Base-by-base conservation (phyloP, 108 stramenopile species). In the Nitzschia putrida region DNA sequence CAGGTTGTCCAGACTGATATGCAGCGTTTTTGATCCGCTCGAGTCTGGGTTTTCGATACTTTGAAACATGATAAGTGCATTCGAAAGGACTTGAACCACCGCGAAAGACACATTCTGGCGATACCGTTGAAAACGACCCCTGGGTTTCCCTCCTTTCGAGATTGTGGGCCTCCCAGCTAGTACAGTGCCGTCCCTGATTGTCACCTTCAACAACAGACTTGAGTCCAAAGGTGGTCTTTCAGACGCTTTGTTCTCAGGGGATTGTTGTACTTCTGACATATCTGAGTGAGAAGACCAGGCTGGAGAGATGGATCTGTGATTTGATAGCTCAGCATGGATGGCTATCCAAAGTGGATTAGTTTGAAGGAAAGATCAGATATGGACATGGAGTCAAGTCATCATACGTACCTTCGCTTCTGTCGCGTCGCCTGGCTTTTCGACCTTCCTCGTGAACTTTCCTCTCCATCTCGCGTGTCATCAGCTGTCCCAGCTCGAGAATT, bases 361-460 rank as follows among this genome's bases (percentile, higher is more conserved):
- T 34, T 1, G 29, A 34, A 3, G 1, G 29, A n/a, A 5, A 51
- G 29, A 10, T 50, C 12, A 37, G 59, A 37, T 20, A 7, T 41
- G 2, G 60, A 41, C 38, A 5, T 5, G 38, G 3, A 18, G 16
- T 11, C 18, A 3, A 3, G 22, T 9, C 43, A 7, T 7, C 1
- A 49, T 1, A 26, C 39, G 2, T 74, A 60, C 57, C 40, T 25
- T 64, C 61, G 42, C 44, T 65, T 40, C 64, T 40, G 53, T 73
- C 80, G 14, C 67, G 53, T 51, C 53, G 74, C 57, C 88, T 64
- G 2, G 84, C 85, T 61, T 76, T 83, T 29, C 90, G 69, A 64
- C 90, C 85, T 11, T 84, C 82, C 39, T 86, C 85, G 78, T 91
- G 90, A 18, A 91, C 86, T 57, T 84, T 87, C 41, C 90, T 71